Conservation (phyloP, 2,329 filamentous ascomycete genomes). For the Lachnellula hyalina region DNA sequence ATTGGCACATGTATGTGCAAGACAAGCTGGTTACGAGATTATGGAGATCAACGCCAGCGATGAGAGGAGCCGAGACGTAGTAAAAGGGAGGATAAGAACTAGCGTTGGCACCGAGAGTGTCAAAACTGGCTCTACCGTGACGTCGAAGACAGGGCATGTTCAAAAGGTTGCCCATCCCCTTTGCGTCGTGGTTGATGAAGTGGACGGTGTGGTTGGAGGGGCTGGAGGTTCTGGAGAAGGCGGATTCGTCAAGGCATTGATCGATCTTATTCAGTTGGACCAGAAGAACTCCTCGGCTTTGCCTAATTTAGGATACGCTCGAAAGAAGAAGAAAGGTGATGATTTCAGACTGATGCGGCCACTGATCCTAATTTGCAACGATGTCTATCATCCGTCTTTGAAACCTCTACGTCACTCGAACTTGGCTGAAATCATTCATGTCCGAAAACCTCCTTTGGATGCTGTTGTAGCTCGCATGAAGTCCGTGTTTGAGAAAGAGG, state of each 20-base stretch:
- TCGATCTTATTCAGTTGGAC: constrained; percentile 81
- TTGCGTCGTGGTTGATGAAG: constrained; percentile 93
- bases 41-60: constrained; percentile 98
- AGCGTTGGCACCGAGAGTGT: constrained; percentile 93
- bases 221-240: constrained; percentile 76
- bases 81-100: constrained; percentile 85
- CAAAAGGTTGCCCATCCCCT: constrained; percentile 77
- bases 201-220: constrained; percentile 86
- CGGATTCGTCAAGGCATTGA: constrained; percentile 90
- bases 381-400: constrained; percentile 88
- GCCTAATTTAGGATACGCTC: constrained; percentile 31
- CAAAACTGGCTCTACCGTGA: constrained; percentile 58
- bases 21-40: constrained; percentile 91
- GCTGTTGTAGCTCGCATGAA: constrained; percentile 79
- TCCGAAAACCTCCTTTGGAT: constrained; percentile 82
- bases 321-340: constrained; percentile 66
- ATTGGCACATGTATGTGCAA: constrained; percentile 89
- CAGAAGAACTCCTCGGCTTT: constrained; percentile 62
- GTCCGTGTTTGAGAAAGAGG: constrained; percentile 80
- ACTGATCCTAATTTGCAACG: constrained; percentile 92
- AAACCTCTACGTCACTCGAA: constrained; percentile 79
- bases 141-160: constrained; percentile 46
- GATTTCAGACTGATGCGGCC: constrained; percentile 83
- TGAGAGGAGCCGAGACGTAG: constrained; percentile 82
- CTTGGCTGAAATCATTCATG: constrained; percentile 84